phyloP scores from a whole-genome alignment of 768 basidiomycete genomes.

The Gymnopilus dilepis region DNA sequence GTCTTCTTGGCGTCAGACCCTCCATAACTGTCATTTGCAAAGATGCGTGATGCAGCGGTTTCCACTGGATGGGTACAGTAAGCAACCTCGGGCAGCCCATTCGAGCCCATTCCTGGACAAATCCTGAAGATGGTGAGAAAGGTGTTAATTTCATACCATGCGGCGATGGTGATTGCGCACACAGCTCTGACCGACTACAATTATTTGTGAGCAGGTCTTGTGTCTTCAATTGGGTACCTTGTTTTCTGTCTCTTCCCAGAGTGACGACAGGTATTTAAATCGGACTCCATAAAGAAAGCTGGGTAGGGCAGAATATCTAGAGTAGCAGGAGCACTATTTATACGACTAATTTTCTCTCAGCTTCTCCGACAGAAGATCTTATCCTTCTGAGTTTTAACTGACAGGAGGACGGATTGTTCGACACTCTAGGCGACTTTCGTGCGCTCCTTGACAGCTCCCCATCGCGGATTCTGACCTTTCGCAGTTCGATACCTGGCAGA shows the following conservation, averaged over 20 bases:
- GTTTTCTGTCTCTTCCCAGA: no score
- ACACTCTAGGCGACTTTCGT: background rate
- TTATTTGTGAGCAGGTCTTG: no score
- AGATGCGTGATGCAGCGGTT: background rate
- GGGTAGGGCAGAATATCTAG: no score
- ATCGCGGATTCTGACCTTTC: background rate
- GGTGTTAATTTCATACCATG: background rate
- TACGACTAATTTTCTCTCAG: background rate
- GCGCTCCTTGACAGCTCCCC: background rate
- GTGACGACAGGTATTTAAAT: no score
- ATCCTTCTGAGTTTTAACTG: background rate
- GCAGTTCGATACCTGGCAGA: background rate
- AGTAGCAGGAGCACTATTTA: no score
- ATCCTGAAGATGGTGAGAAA: background rate
- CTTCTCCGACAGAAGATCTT: background rate
- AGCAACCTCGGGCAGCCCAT: background rate
- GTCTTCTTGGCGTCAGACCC: background rate
- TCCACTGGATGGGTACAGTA: background rate
- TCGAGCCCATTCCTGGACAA: background rate
- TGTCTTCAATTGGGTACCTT: no score
- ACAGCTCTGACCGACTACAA: no score
- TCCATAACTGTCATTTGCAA: background rate
- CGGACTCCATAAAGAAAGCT: no score
- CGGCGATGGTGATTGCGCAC: no score
- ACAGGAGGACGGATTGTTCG: constrained; percentile 4